Base-by-base conservation (phyloP, 202 grass and related monocot genomes). In the Sporobolus alterniflorus region DNA sequence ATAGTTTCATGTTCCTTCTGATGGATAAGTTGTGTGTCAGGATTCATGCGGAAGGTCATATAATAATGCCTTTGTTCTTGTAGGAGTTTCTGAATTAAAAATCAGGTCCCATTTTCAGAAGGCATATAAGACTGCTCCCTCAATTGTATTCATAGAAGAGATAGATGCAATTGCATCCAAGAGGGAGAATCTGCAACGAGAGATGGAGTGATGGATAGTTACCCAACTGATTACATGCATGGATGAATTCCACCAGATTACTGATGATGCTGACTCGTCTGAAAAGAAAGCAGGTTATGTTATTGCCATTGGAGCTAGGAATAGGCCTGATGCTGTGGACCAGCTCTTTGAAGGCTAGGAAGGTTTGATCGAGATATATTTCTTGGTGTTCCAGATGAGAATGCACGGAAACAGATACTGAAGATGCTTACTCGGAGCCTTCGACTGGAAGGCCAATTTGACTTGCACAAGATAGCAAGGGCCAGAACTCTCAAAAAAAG, bases 141-240 rank as follows among this genome's bases (percentile, higher is more conserved):
- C 96, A 40, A 96, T 98, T 78, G 89, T 96, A 57, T 94, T 96
- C 59, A 98, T 98, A 43, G 93, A 98, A 25, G 93, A 98, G 85
- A 98, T 98, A 63, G 96, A 98, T 49, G 93, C 93, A 30, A 98
- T 96, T 83, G 96, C 96, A 62, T 94, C 91, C 42, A 98, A 98
- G 80, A 95, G 96, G 83, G 96, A 98, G 60, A 98, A 87, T 69
- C 66, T 96, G 36, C 96, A 94, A 42, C 82, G 87, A 47, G 96
- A 94, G 72, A 98, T 96, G 93, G 93, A 96, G 32, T 71, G 93
- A 1, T 82, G 93, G 18, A 98, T 98, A 72, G 96, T 94, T 71
- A 98, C 85, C 31, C 91, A 98, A 41, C 48, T 98, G 64, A 98
- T 98, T 93, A 94, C 93, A 59, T 96, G 96, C 73, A 96, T 98